phyloP scores from a whole-genome alignment of 495 filamentous ascomycete genomes.

The Lentithecium fluviatile region DNA sequence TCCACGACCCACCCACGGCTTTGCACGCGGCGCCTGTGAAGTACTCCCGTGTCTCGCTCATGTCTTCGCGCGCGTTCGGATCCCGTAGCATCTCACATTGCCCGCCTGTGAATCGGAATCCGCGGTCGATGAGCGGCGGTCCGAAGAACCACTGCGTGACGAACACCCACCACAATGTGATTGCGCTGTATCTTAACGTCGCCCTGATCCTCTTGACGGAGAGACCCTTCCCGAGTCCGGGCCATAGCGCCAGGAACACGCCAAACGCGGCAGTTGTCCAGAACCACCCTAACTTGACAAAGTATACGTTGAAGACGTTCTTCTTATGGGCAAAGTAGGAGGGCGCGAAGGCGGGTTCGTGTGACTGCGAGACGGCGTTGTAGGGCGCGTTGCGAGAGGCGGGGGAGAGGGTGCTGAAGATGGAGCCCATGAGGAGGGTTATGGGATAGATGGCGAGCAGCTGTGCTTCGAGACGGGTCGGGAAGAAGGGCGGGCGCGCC shows the following conservation, averaged over 20 bases:
- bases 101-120: slow-evolving; percentile 79
- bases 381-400: slow-evolving; percentile 60
- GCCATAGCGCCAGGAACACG: slow-evolving; percentile 61
- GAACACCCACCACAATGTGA: slow-evolving; percentile 83
- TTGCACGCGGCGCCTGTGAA: slow-evolving; percentile 81
- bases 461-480: slow-evolving; percentile 61
- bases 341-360: slow-evolving; percentile 59
- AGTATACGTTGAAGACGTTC: slow-evolving; percentile 86
- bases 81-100: slow-evolving; percentile 54
- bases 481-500: slow-evolving; percentile 52
- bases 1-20: slow-evolving; percentile 76
- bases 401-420: slow-evolving; percentile 77
- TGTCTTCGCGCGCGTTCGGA: slow-evolving; percentile 38
- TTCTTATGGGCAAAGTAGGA: slow-evolving; percentile 90
- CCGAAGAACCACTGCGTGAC: slow-evolving; percentile 98
- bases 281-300: slow-evolving; percentile 93
- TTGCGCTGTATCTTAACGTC: slow-evolving; percentile 61
- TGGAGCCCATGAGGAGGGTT: slow-evolving; percentile 73
- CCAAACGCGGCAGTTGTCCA: slow-evolving; percentile 77
- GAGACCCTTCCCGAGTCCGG: slow-evolving; percentile 45
- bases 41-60: slow-evolving; percentile 52
- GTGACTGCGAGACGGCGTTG: slow-evolving; percentile 54
- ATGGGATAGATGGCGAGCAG: slow-evolving; percentile 68
- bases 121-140: slow-evolving; percentile 79
- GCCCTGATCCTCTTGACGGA: slow-evolving; percentile 53